phyloP scores from a whole-genome alignment of 2,329 filamentous ascomycete species.

The Nothomitra cinnamomea region DNA sequence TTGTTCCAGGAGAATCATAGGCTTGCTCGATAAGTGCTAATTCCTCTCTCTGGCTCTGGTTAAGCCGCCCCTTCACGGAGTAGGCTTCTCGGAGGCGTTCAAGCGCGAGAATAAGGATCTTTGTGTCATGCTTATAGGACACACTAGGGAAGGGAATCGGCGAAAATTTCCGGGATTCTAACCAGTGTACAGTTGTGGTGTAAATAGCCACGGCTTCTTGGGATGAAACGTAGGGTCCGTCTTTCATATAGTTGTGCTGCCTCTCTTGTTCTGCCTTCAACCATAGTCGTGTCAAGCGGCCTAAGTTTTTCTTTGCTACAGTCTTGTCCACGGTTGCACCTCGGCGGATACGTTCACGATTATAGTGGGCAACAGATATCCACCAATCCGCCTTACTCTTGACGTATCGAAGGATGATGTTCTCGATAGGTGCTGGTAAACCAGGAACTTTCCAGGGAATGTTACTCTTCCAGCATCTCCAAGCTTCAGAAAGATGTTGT shows the following conservation, averaged over 20 bases:
- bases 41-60: constrained; percentile 95
- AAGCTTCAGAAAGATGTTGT: constrained; percentile 93
- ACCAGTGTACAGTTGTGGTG: constrained; percentile 96
- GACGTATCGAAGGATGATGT: constrained; percentile 95
- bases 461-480: constrained; percentile 99
- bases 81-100: constrained; percentile 90
- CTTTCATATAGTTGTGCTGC: constrained; percentile 99
- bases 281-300: constrained; percentile 86
- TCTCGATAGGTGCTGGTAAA: constrained; percentile 90
- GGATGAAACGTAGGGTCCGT: constrained; percentile 93
- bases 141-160: constrained; percentile 98
- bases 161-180: constrained; percentile 95
- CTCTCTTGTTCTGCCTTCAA: constrained; percentile 95
- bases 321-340: constrained; percentile 98
- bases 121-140: constrained; percentile 98
- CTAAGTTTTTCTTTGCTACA: constrained; percentile 97
- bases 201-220: constrained; percentile 98
- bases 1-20: constrained; percentile 94
- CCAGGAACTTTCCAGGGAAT: constrained; percentile 99
- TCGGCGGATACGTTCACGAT: constrained; percentile 87
- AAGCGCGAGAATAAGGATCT: constrained; percentile 89
- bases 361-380: constrained; percentile 98
- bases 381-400: constrained; percentile 99
- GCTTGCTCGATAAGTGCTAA: constrained; percentile 93
- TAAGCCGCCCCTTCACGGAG: constrained; percentile 89